Base-by-base conservation (phyloP, 202 grass and related monocot species). In the Alloteropsis angusta region DNA sequence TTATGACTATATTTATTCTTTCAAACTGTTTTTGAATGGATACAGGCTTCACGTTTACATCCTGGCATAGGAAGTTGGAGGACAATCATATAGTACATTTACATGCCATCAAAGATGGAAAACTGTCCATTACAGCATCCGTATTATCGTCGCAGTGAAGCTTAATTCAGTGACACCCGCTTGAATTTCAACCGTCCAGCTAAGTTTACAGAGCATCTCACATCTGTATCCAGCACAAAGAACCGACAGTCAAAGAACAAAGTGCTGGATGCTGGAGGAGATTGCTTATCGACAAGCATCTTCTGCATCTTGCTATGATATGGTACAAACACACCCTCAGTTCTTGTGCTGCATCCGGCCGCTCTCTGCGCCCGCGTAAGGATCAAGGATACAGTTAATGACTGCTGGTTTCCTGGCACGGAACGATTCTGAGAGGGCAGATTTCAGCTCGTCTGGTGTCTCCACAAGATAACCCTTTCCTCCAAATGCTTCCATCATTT, bases 271-370 rank as follows among this genome's bases (percentile, higher is more conserved):
- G 57, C 57, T 34, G 57, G 58, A 60, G 44, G 42, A 14, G 41
- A 5, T 72, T 52, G 32, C 44, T 84, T 63, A 84, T 84, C 50
- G 48, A 32, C 16, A 41, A n/a, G 16, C 32, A 23, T 13, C 23
- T 50, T 13, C 23, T 50, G 16, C 72, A 48, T 49, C 54, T 15
- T 74, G 69, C 32, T n/a, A 55, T 41, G 18, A 63, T 74, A 76
- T 13, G 72, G 36, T 44, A 72, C 19, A 59, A 60, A 38, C 9
- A 64, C 52, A 68, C 35, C 16, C 48, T 94, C 81, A 98, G 88
- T 98, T 98, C 75, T 94, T 98, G 55, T 98, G 95, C 68, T 98
- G 95, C 87, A 98, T 74, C 75, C 95, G 92, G 55, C 92, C 95
- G 3, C 95, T 94, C 78, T 98, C 95, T 10, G 89, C 83, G 35